Base-by-base conservation (phyloP, 345 rosid species). In the Salix dunnii region DNA sequence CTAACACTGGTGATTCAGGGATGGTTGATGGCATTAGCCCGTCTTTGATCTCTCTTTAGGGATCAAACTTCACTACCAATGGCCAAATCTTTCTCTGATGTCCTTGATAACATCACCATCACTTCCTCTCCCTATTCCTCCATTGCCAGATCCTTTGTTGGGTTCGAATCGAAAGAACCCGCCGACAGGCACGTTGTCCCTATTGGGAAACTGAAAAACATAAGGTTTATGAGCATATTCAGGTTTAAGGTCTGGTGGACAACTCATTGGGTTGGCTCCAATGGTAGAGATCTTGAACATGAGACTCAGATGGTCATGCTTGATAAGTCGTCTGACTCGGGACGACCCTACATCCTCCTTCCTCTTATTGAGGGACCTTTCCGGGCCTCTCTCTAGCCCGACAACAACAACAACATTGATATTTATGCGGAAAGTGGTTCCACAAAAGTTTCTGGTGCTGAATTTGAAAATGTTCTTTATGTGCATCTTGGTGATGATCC, bases 201-300 rank as follows among this genome's bases (percentile, higher is more conserved):
- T 10, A 40, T 86, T 1, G 86, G 85, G 16, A 77, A 68, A 63
- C 83, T 86, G 21, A 71, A 2, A 1, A 58, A 53, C 3, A 74
- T 81, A 1, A 67, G 66, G 67, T 77, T 85, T 88, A 90, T 91
- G 96, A 91, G 99, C 85, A 91, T 95, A 25, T 93, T 95, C 94
- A 83, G 96, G 85, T 93, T 95, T 91, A 91, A 95, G 83, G 92
- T 90, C 61, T 93, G 98, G 97, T 93, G 99, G 99, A 90, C 94
- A 0, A 93, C 97, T 67, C 97, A 90, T 51, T 95, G 97, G 97
- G 88, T 89, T 36, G 98, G 94, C 5, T 84, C 88, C 12, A 90
- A 80, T 11, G 98, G 97, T 4, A 3, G 78, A 10, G 97, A 94
- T 77, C 79, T 91, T 30, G 97, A 94, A 66, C 74, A 77, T 48